Conservation (phyloP, 129 eudicot species). For the Arctium lappa region DNA sequence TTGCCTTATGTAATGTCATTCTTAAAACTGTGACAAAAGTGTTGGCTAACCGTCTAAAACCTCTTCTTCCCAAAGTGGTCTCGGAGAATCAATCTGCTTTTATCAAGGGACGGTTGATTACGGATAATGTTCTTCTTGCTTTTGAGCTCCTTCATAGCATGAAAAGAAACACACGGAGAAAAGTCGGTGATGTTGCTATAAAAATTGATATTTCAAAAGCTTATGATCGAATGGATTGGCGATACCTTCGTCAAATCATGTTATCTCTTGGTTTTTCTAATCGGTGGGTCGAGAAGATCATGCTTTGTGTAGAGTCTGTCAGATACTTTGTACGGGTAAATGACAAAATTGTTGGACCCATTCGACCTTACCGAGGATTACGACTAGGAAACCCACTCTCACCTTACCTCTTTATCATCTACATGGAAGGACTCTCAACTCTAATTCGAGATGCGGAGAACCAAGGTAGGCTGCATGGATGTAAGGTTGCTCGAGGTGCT, state of each 20-base stretch:
- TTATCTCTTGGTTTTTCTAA: neutral
- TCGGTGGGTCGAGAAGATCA: neutral
- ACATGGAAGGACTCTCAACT: neutral
- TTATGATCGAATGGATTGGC: neutral
- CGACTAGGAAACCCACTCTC: neutral
- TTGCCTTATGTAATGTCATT: neutral
- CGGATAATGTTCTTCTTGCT: neutral
- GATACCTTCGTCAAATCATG: neutral
- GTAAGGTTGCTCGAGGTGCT: no score
- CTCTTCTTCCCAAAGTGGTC: neutral
- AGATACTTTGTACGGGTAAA: neutral
- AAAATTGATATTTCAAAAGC: neutral
- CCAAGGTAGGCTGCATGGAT: no score
- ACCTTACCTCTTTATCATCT: neutral
- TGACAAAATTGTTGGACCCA: neutral
- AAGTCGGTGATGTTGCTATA: neutral
- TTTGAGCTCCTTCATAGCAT: neutral
- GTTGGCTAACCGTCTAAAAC: neutral
- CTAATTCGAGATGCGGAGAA: no score
- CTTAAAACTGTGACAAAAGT: neutral
- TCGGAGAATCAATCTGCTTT: neutral
- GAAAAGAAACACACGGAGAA: neutral
- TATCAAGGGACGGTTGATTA: neutral
- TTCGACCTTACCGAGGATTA: neutral
- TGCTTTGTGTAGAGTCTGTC: neutral